phyloP scores from a whole-genome alignment of 176 grass and related monocot species.

The Poa annua region DNA sequence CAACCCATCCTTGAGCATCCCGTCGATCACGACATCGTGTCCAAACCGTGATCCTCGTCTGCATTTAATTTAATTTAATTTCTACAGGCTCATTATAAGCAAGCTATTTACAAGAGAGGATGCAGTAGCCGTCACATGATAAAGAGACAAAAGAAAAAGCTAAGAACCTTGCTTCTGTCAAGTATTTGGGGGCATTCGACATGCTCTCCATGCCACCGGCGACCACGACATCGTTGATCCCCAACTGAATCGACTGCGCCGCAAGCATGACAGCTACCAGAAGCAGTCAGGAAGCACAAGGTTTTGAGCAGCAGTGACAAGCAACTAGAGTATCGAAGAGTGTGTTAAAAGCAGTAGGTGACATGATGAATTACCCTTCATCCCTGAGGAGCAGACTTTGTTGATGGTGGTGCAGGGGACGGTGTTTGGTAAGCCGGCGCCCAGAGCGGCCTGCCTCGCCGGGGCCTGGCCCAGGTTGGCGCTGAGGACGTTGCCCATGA shows the following conservation, averaged over 20 bases:
- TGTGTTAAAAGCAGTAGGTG: no score
- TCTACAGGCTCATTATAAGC: neutral
- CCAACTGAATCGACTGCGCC: slow-evolving; percentile 86
- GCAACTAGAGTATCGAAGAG: neutral
- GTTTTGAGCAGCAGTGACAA: neutral
- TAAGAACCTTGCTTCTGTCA: slow-evolving; percentile 65
- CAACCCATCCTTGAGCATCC: slow-evolving; percentile 90
- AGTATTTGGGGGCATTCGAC: slow-evolving; percentile 93
- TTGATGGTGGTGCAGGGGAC: slow-evolving; percentile 90
- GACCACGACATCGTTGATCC: slow-evolving; percentile 80
- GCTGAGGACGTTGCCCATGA: slow-evolving; percentile 93
- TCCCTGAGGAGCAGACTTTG: slow-evolving; percentile 94
- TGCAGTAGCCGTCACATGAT: neutral
- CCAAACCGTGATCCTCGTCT: slow-evolving; percentile 90
- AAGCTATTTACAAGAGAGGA: neutral
- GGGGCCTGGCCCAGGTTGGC: slow-evolving; percentile 96
- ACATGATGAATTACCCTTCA: slow-evolving; percentile 62
- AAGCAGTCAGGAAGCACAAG: neutral
- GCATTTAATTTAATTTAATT: slow-evolving; percentile 32
- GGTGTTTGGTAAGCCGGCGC: slow-evolving; percentile 78
- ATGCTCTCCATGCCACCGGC: slow-evolving; percentile 99
- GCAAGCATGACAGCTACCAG: slow-evolving; percentile 80
- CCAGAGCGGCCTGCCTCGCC: slow-evolving; percentile 81
- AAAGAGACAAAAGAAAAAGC: neutral
- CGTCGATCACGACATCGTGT: slow-evolving; percentile 78